phyloP scores from a whole-genome alignment of 495 filamentous ascomycete species.

The Aspergillus cavernicola region DNA sequence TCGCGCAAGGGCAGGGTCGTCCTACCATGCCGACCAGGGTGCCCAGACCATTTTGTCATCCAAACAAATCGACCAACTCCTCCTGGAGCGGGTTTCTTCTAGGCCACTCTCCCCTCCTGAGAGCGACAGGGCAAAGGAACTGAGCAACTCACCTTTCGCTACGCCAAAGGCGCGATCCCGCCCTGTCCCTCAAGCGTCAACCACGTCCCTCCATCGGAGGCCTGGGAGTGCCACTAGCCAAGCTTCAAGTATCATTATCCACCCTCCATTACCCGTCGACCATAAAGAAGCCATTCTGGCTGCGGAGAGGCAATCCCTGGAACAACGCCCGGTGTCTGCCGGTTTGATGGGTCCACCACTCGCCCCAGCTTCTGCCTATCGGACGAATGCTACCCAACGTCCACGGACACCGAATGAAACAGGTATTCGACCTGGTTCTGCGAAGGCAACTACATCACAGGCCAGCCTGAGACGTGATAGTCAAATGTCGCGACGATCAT shows the following conservation, averaged over 20 bases:
- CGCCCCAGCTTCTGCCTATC: conserved; percentile 76
- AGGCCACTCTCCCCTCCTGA: conserved; percentile 34
- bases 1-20: conserved; percentile 25
- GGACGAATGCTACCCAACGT: conserved; percentile 42
- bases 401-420: conserved; percentile 68
- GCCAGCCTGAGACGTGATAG: conserved; percentile 42
- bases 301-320: conserved; percentile 57
- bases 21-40: conserved; percentile 59
- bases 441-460: conserved; percentile 49
- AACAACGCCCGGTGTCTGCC: conserved; percentile 39
- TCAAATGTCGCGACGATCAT: conserved; percentile 69
- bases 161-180: conserved; percentile 38
- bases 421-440: conserved; percentile 47
- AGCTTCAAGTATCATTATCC: conserved; percentile 36
- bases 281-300: conserved; percentile 82
- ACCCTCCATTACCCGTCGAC: conserved; percentile 77
- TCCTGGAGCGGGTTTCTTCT: conserved; percentile 43
- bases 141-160: conserved; percentile 34
- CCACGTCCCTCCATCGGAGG: conserved; percentile 41
- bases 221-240: conserved; percentile 70
- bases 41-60: conserved; percentile 73
- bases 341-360: conserved; percentile 81
- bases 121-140: conserved; percentile 29
- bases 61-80: conserved; percentile 64
- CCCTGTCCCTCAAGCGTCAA: conserved; percentile 35